Evolutionary conservation across 495 filamentous ascomycete genomes (phyloP), one percentile per base, ranked within the genome.

Genomic region (Chaetomium cochliodes): DNA sequence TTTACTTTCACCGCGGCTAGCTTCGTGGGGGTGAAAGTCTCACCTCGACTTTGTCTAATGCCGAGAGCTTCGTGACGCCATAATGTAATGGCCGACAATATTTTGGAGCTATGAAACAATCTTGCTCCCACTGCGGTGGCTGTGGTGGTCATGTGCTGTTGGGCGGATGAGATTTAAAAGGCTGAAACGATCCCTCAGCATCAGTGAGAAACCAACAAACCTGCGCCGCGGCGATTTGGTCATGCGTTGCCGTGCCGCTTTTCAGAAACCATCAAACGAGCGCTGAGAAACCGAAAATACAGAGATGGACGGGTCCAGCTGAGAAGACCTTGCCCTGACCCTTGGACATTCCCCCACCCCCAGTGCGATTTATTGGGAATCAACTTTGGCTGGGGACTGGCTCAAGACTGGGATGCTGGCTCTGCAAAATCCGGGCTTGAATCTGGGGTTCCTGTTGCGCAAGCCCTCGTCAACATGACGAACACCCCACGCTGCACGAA

Each of bases 221-320:
- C 47, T 42, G 22, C 49, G 59, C 59, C 59, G 30, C 59, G 15
- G 30, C 46, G 37, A n/a, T 25, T 3, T 62, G 59, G 59, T 60
- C 58, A 60, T 53, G 59, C 20, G 59, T 52, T 33, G 30, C 49
- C 20, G 59, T 53, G 59, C 59, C 59, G 59, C 59, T 28, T 28
- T 53, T 33, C 33, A 23, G 33, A 18, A 59, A 44, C 44, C 13
- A 16, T 13, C 33, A 53, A 53, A 51, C 28, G n/a, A 60, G 11
- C 16, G 16, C 2, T 28, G 39, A 30, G 39, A 12, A 56, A 5
- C 20, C 30, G 28, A 23, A 52, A 30, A 37, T 55, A 30, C 13
- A 20, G 33, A 22, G 30, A 55, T 12, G 28, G n/a, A 55, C n/a
- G 28, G 26, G 18, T 37, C 23, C 11, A 52, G 41, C 41, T 15